A percentile compares a stretch with the other conserved stretches of the same genome.
These are phyloP conservation scores for Corylus americana DNA, from an alignment of 306 rosid species.

Conservation along the genomic window DNA sequence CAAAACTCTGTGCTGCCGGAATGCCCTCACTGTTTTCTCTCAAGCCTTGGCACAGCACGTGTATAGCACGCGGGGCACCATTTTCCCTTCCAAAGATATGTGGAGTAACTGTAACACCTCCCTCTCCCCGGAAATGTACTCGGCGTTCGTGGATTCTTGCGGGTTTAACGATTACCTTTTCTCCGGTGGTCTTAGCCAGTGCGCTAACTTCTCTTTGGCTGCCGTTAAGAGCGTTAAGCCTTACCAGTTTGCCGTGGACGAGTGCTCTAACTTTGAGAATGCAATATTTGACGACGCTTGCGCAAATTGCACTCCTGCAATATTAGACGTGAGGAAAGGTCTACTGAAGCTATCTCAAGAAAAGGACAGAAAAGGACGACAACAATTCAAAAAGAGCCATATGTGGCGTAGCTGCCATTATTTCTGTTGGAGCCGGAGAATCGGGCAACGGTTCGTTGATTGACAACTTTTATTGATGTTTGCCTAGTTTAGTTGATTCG, in stretches of 20 bases:
- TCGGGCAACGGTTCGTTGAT: conserved; percentile 18
- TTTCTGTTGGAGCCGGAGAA: conserved; percentile 45
- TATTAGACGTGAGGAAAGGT: conserved; percentile 26
- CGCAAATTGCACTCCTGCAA: conserved; percentile 29
- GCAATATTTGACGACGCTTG: conserved; percentile 31
- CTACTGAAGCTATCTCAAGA: neutral
- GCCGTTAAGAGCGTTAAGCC: neutral
- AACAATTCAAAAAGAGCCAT: conserved; percentile 33
- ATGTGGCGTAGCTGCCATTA: conserved; percentile 56
- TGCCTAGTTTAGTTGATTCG: conserved; percentile 21
- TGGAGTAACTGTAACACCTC: conserved; percentile 39
- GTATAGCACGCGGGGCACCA: neutral
- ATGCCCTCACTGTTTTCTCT: conserved; percentile 46
- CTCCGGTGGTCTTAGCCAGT: conserved; percentile 12
- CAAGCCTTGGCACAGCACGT: conserved; percentile 43
- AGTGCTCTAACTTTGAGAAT: conserved; percentile 40
- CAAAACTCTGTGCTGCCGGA: conserved; percentile 60
- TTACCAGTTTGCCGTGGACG: conserved; percentile 34
- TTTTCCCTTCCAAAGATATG: conserved; percentile 36
- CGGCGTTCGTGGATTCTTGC: conserved; percentile 36
- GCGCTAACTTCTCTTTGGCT: conserved; percentile 28
- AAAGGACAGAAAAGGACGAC: neutral
- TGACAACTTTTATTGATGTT: conserved; percentile 49
- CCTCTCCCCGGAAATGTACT: conserved; percentile 21
- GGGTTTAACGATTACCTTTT: conserved; percentile 35